Evolutionary conservation across 2,329 filamentous ascomycete genomes (phyloP), one percentile per base, ranked within the genome.

Genomic region (Phaeosphaeria sp.): DNA sequence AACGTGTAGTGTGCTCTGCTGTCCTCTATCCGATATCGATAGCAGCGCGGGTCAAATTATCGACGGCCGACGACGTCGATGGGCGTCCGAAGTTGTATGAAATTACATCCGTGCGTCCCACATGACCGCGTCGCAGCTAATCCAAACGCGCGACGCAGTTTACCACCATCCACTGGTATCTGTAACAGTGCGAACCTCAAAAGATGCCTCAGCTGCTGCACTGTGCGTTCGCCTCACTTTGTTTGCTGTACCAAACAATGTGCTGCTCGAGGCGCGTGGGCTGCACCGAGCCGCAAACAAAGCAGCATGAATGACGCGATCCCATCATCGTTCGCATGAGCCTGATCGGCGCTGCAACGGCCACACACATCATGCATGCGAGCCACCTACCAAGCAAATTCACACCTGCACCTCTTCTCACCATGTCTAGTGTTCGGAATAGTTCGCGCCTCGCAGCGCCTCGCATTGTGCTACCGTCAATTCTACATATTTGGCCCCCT

Each of bases 11-110:
- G 40, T 33, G 13, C 24, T 24, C 18, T 44, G 42, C 18, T 22
- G 21, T 44, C 21, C 21, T 53, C 51, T 53, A 53, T 53, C 51
- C 49, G 51, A 53, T 53, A 53, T 53, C 51, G 51, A 53, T 53
- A 53, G 43, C 51, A 48, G 25, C 45, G 51, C 51, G 51, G 51
- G 51, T 47, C 51, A 42, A 43, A 48, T 42, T 42, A 7, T 21
- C 36, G 8, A 43, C 30, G 48, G 51, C 49, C 49, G 49, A 36
- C 43, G 49, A 51, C 49, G 50, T 48, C 27, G 39, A 33, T 48
- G 44, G 30, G 21, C 43, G 44, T 27, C 17, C 21, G 20, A 25
- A 33, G 44, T 48, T 40, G 40, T 36, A 18, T 17, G 30, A 15
- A 17, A 17, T 27, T 27, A 27, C 25, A 27, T 27, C 25, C 17